Evolutionary conservation across 139 green algal species (phyloP), one percentile per base, ranked within the genome.

Genomic region (Tetradesmus lagerheimii): DNA sequence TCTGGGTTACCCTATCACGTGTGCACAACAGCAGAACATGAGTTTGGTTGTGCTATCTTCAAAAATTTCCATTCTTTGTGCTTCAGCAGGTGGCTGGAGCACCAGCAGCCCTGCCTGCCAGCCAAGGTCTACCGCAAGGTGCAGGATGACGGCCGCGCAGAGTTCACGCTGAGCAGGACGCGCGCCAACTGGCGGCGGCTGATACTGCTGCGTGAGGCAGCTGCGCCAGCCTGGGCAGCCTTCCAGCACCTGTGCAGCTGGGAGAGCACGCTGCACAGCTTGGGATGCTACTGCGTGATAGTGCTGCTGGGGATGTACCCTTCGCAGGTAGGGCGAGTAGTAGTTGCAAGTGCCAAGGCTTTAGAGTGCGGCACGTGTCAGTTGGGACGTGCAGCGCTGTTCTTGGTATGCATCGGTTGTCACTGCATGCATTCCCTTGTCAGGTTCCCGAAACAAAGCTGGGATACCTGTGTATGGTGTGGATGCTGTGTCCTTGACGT

Each of bases 131-230:
- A 53, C 34, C 41, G 74, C 31, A 89, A 89, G 20, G 80, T 93
- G 39, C 67, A 91, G 45, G 91, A 93, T 45, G 91, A 93, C 80
- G 91, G 91, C 16, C 80, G 91, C 20, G 45, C 75, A 1, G 91
- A 93, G 75, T 93, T 92, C 53, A 91, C 80, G 15, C 89, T 93
- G 12, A 86, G 50, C 80, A 88, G 89, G 67, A 93, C 91, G 14
- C 78, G 90, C 67, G 71, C 83, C 67, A 93, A 93, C 91, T 93
- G 91, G 91, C 81, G 88, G 74, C 78, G 87, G 23, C 57, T 91
- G 23, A 86, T 87, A 15, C 53, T 79, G 53, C 50, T 80, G 50
- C 38, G 79, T 0, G 85, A 89, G 45, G 62, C 78, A 25, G n/a
- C 43, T 50, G 87, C 53, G 16, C 76, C 87, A 15, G 77, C 74